A percentile compares a stretch with the other conserved stretches of the same genome.
Evolutionary conservation across 305 asterid genomes (phyloP).

Genomic region (Fraxinus nigra): DNA sequence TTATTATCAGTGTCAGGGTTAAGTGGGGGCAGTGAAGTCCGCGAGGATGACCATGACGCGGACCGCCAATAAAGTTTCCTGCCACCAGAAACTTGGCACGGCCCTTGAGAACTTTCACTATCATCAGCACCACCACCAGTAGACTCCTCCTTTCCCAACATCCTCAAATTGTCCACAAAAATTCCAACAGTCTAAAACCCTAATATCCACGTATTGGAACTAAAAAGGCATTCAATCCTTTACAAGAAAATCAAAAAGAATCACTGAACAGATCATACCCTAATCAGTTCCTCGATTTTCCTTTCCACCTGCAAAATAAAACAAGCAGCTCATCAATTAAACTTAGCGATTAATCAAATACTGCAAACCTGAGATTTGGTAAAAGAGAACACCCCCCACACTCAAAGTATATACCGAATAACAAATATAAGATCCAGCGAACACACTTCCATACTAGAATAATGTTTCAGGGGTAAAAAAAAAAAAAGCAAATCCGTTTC

Average conservation of each 20-base stretch:
- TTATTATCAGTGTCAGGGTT: slow-evolving; percentile 38
- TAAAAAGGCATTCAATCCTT: background rate
- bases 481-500: background rate
- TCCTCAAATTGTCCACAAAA: background rate
- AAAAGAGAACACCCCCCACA: background rate
- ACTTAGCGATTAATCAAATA: background rate
- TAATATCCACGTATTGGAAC: background rate
- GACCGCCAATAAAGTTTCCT: slow-evolving; percentile 53
- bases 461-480: background rate
- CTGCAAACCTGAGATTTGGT: background rate
- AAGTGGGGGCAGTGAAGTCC: slow-evolving; percentile 44
- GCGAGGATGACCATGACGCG: slow-evolving; percentile 54
- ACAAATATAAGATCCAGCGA: background rate
- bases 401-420: background rate
- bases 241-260: background rate
- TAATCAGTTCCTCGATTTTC: background rate
- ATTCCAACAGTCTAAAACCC: background rate
- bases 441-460: background rate
- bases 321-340: background rate
- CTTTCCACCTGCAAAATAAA: background rate
- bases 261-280: background rate
- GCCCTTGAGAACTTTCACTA: slow-evolving; percentile 31
- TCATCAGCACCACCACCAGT: slow-evolving; percentile 22
- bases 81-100: slow-evolving; percentile 32
- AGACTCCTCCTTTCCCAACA: slow-evolving; percentile 39